phyloP scores from a whole-genome alignment of 2,329 filamentous ascomycete species.

The Macrophomina tecta region DNA sequence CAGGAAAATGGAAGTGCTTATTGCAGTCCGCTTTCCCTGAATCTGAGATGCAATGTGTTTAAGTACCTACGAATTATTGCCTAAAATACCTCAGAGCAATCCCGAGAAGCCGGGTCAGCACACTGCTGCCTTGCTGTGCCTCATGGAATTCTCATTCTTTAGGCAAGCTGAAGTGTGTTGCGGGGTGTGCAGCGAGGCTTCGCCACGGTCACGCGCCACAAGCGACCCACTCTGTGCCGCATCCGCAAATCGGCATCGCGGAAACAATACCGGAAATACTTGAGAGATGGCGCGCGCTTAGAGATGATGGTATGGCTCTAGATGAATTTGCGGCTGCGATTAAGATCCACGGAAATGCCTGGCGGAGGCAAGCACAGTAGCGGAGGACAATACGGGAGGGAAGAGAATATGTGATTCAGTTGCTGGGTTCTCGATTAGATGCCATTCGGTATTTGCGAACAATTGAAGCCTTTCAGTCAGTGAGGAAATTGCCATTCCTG shows the following conservation, averaged over 20 bases:
- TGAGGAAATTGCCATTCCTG: too few relatives aligned
- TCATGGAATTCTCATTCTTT: not conserved
- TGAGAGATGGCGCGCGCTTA: not conserved
- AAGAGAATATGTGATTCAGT: too few relatives aligned
- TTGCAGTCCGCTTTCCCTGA: not conserved
- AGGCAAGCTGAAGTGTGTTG: slow-evolving; percentile 3
- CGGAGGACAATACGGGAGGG: too few relatives aligned
- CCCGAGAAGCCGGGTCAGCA: not conserved
- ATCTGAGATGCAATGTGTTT: not conserved
- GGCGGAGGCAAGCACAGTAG: too few relatives aligned
- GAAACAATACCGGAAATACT: not conserved
- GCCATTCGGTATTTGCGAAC: too few relatives aligned
- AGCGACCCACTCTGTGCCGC: not conserved
- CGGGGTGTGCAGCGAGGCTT: not conserved
- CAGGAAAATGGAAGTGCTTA: not conserved
- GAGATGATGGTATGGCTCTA: not conserved
- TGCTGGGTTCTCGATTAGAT: too few relatives aligned
- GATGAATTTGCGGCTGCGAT: too few relatives aligned
- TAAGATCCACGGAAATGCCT: too few relatives aligned
- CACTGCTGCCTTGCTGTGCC: slow-evolving; percentile 18
- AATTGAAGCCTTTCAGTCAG: too few relatives aligned
- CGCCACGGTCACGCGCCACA: slow-evolving; percentile 12
- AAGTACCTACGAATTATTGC: not conserved
- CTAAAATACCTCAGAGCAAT: too few relatives aligned
- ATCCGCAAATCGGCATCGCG: not conserved